Conservation (phyloP, 106 monocot species). For the Dendrobium officinale region DNA sequence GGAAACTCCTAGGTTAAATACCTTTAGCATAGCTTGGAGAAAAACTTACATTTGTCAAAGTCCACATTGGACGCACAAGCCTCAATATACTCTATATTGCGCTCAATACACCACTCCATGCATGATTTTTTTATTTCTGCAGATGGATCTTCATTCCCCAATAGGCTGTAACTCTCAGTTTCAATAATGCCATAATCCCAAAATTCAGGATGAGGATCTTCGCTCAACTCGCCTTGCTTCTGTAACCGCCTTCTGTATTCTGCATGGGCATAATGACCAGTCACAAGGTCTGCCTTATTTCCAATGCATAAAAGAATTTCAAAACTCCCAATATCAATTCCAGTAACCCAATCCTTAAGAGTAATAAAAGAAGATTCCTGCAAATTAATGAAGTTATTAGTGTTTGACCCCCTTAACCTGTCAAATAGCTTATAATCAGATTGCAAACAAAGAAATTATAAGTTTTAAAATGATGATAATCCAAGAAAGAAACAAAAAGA, state of each 20-base stretch:
- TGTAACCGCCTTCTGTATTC: slow-evolving; percentile 76
- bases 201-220: slow-evolving; percentile 60
- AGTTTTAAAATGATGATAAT: neutral
- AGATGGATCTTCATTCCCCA: slow-evolving; percentile 60
- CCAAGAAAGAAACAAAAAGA: slow-evolving; percentile 1
- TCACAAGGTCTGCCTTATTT: slow-evolving; percentile 89
- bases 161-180: slow-evolving; percentile 65
- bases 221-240: slow-evolving; percentile 42
- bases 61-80: slow-evolving; percentile 85
- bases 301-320: slow-evolving; percentile 90
- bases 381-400: slow-evolving; percentile 3
- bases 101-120: slow-evolving; percentile 74
- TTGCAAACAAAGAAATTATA: neutral
- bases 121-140: slow-evolving; percentile 43
- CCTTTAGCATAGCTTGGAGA: neutral
- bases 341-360: slow-evolving; percentile 62
- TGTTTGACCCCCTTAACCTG: neutral
- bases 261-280: slow-evolving; percentile 78
- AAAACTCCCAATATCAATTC: slow-evolving; percentile 53
- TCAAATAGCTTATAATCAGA: neutral
- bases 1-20: neutral
- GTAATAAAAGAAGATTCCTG: slow-evolving; percentile 71
- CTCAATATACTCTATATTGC: slow-evolving; percentile 88
- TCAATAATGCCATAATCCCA: slow-evolving; percentile 76
- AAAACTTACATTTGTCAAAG: slow-evolving; percentile 90